Conservation (phyloP, 768 basidiomycete genomes). For the Agrocybe chaxingu region DNA sequence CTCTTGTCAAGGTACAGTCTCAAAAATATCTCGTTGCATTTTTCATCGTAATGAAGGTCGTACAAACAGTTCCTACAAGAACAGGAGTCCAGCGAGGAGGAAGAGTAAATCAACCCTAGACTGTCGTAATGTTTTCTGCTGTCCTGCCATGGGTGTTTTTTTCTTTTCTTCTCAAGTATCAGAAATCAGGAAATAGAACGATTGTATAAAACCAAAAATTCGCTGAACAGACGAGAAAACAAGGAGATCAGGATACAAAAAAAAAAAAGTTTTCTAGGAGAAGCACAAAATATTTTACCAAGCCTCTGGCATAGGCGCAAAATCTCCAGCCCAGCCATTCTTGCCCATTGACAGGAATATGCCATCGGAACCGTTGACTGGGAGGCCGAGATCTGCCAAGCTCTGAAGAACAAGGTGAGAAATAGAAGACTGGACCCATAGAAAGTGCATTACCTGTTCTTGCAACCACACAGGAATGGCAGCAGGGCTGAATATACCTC, state of each 20-base stretch:
- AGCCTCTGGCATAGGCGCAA: conserved; percentile 76
- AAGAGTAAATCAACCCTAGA: conserved; percentile 27
- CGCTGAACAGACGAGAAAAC: background rate
- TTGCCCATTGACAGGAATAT: conserved; percentile 78
- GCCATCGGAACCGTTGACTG: conserved; percentile 88
- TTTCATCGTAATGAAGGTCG: conserved; percentile 4
- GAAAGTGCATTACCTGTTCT: conserved; percentile 60
- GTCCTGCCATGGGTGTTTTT: conserved; percentile 14
- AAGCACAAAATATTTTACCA: conserved; percentile 48
- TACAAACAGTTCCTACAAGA: conserved; percentile 80
- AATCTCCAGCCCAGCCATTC: conserved; percentile 77
- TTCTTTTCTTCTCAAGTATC: conserved; percentile 5
- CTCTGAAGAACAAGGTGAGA: conserved; percentile 45
- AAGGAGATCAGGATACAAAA: conserved; percentile 4
- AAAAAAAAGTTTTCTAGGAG: conserved; percentile 1
- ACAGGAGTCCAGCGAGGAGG: conserved; percentile 76
- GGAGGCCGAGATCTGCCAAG: conserved; percentile 84
- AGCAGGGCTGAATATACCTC: conserved; percentile 69
- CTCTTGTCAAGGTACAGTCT: conserved; percentile 76
- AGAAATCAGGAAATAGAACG: conserved; percentile 1
- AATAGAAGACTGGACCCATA: background rate
- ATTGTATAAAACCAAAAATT: conserved; percentile 2
- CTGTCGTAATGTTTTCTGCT: conserved; percentile 5
- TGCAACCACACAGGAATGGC: conserved; percentile 90
- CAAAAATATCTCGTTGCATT: background rate